Base-by-base conservation (phyloP, 176 grass and related monocot genomes). In the Secale cereale region DNA sequence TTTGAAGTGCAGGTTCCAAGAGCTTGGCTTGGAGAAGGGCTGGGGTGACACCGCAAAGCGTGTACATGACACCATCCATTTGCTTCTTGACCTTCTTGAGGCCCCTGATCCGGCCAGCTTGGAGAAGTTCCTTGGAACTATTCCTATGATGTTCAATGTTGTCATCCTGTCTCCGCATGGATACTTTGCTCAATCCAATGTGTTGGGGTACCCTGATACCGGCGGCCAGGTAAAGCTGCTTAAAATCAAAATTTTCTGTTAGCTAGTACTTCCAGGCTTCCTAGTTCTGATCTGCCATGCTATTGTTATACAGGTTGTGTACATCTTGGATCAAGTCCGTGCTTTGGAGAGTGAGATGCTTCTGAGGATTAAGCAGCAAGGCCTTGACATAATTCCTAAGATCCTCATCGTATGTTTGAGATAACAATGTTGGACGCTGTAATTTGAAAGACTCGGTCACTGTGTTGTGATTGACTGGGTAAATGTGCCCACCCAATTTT, bases 311-410 rank as follows among this genome's bases (percentile, higher is more conserved):
- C 76, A 98, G 95, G 78, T 99, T 77, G 97, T 99, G 68, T 99
- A 99, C 75, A 99, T 99, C 80, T 83, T 99, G 74, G 97, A 99
- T 85, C 97, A 99, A 94, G 97, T 99, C 61, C 91, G 93, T 17
- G 97, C 97, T 66, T 83, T 99, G 81, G 97, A 99, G 90, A 89
- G 88, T 33, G 97, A 99, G 86, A 99, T 99, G 97, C 97, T 99
- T 70, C 88, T 96, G 25, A 94, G 97, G 80, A 99, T 99, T 77
- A 99, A 99, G 91, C 97, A 99, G 54, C 97, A 99, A 86, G 97
- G 97, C 86, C 93, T 99, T 68, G 81, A 96, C 62, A 96, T 99
- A 79, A 96, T 86, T 62, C 97, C 97, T 43, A 95, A 92, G 81
- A 99, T 99, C 80, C 90, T 99, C 70, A 99, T 99, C 54, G 97